Base-by-base conservation (phyloP, 208 protist species). In the Leishmania tarentolae region DNA sequence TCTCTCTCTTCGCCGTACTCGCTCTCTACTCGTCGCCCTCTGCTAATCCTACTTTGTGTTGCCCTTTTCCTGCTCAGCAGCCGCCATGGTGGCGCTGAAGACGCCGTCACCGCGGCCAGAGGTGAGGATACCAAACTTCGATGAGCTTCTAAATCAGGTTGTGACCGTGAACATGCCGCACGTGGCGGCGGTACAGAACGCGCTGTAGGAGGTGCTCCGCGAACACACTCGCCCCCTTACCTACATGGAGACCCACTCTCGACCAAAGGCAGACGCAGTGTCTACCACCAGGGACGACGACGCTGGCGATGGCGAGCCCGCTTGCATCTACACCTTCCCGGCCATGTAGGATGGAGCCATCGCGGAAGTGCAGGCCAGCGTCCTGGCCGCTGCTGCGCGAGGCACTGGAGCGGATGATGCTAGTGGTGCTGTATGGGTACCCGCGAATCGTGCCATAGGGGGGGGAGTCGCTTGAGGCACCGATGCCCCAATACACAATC, bases 361-460 rank as follows among this genome's bases (percentile, higher is more conserved):
- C 31, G 17, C 40, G 53, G 6, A 72, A 21, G 71, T 86, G 13
- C 77, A 76, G 24, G 74, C 52, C 59, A 65, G 78, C 81, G 66
- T 81, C 37, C 37, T 42, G 37, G 53, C 50, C 19, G 61, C 79
- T 78, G 66, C 80, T 91, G 66, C 79, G 81, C 0, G 85, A 86
- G 63, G 82, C 79, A 28, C 78, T 91, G 52, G 75, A 88, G 84
- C 70, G 76, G 28, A 31, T 87, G 47, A 76, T 82, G 77, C 68
- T 82, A 35, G 73, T 88, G 76, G 87, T 91, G 4, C 59, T 81
- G 6, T 80, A 85, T 63, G 82, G 83, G 69, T 88, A 88, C 63
- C 85, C 85, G 42, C 68, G 68, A 0, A 74, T 61, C 44, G 79
- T 80, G 28, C 82, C 82, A 59, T 91, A 85, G 84, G 87, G 84